Evolutionary conservation across 1,284 basidiomycete species (phyloP), one percentile per base, ranked within the genome.

Genomic region (Thecaphora frezii): DNA sequence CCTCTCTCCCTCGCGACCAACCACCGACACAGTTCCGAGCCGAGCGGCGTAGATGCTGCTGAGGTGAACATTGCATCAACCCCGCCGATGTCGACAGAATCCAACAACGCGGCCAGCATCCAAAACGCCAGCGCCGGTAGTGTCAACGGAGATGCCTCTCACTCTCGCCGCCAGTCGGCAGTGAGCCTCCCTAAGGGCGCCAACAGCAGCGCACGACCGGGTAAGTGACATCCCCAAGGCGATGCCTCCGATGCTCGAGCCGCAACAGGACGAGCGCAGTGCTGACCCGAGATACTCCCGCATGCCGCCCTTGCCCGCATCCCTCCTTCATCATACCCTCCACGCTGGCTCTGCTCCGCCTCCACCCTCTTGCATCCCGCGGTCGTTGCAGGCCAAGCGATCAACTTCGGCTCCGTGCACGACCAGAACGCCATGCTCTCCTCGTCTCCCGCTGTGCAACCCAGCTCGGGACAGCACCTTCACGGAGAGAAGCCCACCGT

Each of bases 381-480:
- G 7, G 33, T 12, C 8, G 12, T 36, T 14, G 49, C 79, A 44
- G 48, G 78, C 42, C 58, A 58, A n/a, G 72, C 74, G 52, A 78
- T 81, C 67, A 77, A 78, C 49, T 81, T 81, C 58, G 80, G 80
- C 58, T 80, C 77, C 5, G 74, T 80, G 14, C 73, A 76, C 49
- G 80, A 81, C 67, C 65, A 79, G 48, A 73, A 77, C 61, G 76
- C 80, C 5, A 69, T 69, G 37, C 69, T 81, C 22, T 80, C 80
- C 2, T 81, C 80, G 3, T 80, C 80, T 9, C 80, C 80, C 8
- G 80, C 80, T 28, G 73, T 71, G 2, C 76, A 77, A 48, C 77
- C 80, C 24, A 63, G 64, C 42, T 58, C 73, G 1, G 73, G 73
- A 36, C 66, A 73, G 48, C 74, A 77, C 39, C 62, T 77, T 33